These are phyloP conservation scores for Chaetomiaceae sp. DNA, from an alignment of 2,329 filamentous ascomycete genomes.

Conservation along the genomic window DNA sequence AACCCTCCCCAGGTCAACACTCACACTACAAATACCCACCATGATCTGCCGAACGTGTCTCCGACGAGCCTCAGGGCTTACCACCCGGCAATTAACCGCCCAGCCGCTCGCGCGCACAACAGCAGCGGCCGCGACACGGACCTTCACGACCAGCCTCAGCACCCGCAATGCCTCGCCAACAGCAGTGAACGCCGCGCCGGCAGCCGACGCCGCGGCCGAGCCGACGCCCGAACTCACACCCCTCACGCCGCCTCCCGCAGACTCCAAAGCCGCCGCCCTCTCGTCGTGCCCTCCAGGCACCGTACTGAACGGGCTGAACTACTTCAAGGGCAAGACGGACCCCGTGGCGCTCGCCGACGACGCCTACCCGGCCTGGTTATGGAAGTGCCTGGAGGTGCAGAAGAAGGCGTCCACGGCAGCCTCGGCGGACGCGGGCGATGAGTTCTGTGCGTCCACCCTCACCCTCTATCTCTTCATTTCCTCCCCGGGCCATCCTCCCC, in stretches of 20 bases:
- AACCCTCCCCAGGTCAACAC: constrained; percentile 19
- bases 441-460: constrained; percentile 63
- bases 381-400: constrained; percentile 62
- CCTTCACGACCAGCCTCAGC: constrained; percentile 38
- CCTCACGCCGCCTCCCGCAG: constrained; percentile 24
- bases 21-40: constrained; percentile 25
- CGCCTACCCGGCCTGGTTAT: constrained; percentile 78
- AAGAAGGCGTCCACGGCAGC: constrained; percentile 47
- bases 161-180: constrained; percentile 34
- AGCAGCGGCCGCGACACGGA: background rate
- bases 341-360: constrained; percentile 69
- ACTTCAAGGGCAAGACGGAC: constrained; percentile 66
- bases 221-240: constrained; percentile 28
- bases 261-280: constrained; percentile 26
- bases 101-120: constrained; percentile 25
- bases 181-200: constrained; percentile 18
- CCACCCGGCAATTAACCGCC: constrained; percentile 19
- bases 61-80: constrained; percentile 38
- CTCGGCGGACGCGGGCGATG: constrained; percentile 59
- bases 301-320: constrained; percentile 68
- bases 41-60: constrained; percentile 48
- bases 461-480: background rate
- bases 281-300: constrained; percentile 64
- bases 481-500: too few species aligned
- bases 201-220: constrained; percentile 16